These are phyloP conservation scores for Lipomyces spencermartinsiae DNA, from an alignment of 805 yeast species.

Conservation along the genomic window DNA sequence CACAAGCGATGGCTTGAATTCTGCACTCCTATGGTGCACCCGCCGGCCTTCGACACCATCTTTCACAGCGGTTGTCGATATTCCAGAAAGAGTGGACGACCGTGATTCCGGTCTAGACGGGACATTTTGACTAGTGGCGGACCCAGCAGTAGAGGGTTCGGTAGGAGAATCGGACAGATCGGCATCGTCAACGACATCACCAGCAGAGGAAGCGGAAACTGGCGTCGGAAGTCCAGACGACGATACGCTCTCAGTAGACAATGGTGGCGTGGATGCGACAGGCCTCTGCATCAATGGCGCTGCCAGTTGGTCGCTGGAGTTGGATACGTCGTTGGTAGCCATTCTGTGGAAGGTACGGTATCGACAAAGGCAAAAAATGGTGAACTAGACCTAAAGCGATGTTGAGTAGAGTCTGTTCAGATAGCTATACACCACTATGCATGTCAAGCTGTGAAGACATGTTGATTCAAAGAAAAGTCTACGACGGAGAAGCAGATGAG, in stretches of 20 bases:
- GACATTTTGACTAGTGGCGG: neutral
- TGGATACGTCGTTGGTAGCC: neutral
- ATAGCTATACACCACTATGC: neutral
- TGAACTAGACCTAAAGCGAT: neutral
- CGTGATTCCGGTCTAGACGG: conserved; percentile 60
- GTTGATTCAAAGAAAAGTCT: neutral
- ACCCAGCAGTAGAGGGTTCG: conserved; percentile 11
- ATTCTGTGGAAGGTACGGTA: neutral
- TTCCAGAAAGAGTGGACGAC: conserved; percentile 62
- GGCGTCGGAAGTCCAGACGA: conserved; percentile 20
- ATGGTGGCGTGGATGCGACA: conserved; percentile 18
- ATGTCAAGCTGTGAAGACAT: neutral
- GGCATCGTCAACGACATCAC: conserved; percentile 8
- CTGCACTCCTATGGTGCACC: conserved; percentile 32
- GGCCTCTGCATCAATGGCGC: neutral
- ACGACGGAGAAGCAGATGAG: neutral
- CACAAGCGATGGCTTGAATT: conserved; percentile 5
- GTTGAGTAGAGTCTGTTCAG: neutral
- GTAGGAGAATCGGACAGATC: conserved; percentile 17
- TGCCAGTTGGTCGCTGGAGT: neutral
- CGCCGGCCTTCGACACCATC: conserved; percentile 74
- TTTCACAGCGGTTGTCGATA: conserved; percentile 76
- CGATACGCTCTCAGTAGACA: neutral
- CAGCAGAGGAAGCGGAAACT: conserved; percentile 11
- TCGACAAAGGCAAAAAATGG: neutral